Percentiles rank a stretch among this genome's conserved stretches.
Conservation (phyloP, 257 asterid genomes). For the Agastache rugosa region DNA sequence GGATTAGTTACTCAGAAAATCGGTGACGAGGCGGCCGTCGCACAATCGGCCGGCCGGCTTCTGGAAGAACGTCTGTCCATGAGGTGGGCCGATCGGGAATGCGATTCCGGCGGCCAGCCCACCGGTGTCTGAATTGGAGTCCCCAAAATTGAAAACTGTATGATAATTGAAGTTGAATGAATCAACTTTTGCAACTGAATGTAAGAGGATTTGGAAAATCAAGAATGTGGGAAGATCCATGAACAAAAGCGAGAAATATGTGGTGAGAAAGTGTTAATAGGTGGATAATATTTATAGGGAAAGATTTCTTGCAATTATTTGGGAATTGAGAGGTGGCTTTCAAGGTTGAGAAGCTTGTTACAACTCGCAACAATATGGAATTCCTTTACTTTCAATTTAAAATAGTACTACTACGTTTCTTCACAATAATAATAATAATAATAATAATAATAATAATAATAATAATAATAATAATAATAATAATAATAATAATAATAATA, state of each 20-base stretch:
- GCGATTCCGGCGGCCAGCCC: constrained; percentile 46
- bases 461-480: too few species aligned
- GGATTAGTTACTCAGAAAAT: constrained; percentile 42
- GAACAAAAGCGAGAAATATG: not conserved
- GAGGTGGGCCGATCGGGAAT: constrained; percentile 32
- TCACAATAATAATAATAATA: not conserved
- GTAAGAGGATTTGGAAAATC: not conserved
- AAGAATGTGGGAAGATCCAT: constrained; percentile 28
- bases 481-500: too few species aligned
- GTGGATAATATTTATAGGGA: constrained; percentile 1
- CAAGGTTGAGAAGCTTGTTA: not conserved
- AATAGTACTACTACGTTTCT: not conserved
- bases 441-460: too few species aligned
- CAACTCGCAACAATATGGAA: not conserved
- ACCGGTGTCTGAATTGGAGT: constrained; percentile 51
- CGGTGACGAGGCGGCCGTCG: constrained; percentile 50
- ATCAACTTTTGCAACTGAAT: constrained; percentile 1
- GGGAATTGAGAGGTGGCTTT: constrained; percentile 1
- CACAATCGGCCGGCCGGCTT: constrained; percentile 47
- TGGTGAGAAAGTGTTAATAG: not conserved
- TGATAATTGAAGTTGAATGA: constrained; percentile 9
- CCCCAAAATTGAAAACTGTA: constrained; percentile 45
- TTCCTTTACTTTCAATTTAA: not conserved
- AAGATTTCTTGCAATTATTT: not conserved
- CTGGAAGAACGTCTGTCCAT: constrained; percentile 49